These are phyloP conservation scores for Colletotrichum acutatum DNA, from an alignment of 2,329 filamentous ascomycete genomes.

Conservation along the genomic window DNA sequence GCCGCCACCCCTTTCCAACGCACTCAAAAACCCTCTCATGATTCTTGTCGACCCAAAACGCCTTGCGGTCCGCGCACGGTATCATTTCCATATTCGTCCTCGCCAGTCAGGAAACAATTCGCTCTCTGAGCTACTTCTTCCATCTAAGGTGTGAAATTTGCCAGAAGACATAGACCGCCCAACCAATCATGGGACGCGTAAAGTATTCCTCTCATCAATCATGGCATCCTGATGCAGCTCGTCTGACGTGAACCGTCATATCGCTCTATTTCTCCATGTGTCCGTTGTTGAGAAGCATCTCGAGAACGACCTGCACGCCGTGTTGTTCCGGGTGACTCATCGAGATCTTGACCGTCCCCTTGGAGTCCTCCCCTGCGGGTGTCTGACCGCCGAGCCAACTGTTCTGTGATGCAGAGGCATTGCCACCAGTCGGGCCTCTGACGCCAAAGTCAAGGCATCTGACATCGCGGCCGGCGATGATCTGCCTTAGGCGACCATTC, in stretches of 20 bases:
- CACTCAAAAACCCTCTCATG: slow-evolving; percentile 7
- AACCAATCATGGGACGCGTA: slow-evolving; percentile 10
- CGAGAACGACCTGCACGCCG: slow-evolving; percentile 87
- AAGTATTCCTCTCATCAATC: slow-evolving; percentile 11
- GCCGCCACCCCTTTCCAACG: slow-evolving; percentile 21
- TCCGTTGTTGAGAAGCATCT: slow-evolving; percentile 92
- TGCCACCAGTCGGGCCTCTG: slow-evolving; percentile 67
- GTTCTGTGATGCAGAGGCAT: slow-evolving; percentile 45
- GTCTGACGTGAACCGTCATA: neutral
- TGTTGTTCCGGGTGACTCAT: slow-evolving; percentile 94
- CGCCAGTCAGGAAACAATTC: neutral
- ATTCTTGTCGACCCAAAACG: slow-evolving; percentile 22
- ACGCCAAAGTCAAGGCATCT: slow-evolving; percentile 89
- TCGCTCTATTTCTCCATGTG: slow-evolving; percentile 62
- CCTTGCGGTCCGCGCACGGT: slow-evolving; percentile 10
- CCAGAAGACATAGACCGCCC: neutral
- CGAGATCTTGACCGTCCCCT: slow-evolving; percentile 89
- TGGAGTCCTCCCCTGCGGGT: slow-evolving; percentile 58
- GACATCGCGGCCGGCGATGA: slow-evolving; percentile 92
- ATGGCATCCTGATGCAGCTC: neutral
- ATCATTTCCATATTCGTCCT: slow-evolving; percentile 7
- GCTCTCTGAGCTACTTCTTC: neutral
- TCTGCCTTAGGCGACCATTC: slow-evolving; percentile 92
- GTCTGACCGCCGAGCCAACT: slow-evolving; percentile 45
- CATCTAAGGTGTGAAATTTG: neutral